Evolutionary conservation across 805 yeast species (phyloP).

Genomic region (Candida tallmaniae): DNA sequence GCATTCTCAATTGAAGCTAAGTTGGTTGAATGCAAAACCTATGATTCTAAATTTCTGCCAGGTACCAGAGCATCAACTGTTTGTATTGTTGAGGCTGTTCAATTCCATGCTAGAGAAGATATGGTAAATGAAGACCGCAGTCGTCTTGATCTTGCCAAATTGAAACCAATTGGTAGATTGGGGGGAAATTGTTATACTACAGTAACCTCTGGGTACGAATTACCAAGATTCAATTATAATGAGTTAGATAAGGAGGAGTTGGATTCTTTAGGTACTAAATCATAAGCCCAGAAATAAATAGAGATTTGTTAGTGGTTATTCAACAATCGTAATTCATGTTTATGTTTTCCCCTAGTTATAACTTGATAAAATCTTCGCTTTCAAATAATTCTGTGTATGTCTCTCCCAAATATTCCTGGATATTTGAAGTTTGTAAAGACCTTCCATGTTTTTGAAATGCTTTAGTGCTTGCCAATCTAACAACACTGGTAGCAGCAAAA

Average conservation of each 20-base stretch:
- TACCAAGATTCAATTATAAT: conserved; percentile 39
- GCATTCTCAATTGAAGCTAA: conserved; percentile 58
- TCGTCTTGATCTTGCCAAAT: conserved; percentile 40
- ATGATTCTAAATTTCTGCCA: conserved; percentile 38
- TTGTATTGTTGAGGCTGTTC: conserved; percentile 50
- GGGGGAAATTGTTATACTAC: conserved; percentile 47
- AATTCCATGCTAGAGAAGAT: conserved; percentile 56
- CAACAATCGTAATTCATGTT: background rate
- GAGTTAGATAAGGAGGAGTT: background rate
- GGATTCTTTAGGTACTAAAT: background rate
- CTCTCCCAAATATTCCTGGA: conserved; percentile 62
- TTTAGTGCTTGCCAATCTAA: conserved; percentile 56
- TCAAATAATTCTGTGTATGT: conserved; percentile 52
- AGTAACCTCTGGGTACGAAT: conserved; percentile 41
- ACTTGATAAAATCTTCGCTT: conserved; percentile 13
- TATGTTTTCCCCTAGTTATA: conserved; percentile 3
- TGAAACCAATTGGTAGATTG: conserved; percentile 52
- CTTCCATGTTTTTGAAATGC: conserved; percentile 69
- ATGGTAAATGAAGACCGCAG: conserved; percentile 37
- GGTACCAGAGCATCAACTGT: conserved; percentile 32
- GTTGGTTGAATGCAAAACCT: conserved; percentile 40
- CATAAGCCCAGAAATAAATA: background rate
- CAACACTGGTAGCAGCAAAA: conserved; percentile 65
- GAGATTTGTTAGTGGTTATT: background rate
- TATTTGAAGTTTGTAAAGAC: conserved; percentile 80